phyloP scores from a whole-genome alignment of 177 flowering plant genomes.

The Telopea speciosissima region DNA sequence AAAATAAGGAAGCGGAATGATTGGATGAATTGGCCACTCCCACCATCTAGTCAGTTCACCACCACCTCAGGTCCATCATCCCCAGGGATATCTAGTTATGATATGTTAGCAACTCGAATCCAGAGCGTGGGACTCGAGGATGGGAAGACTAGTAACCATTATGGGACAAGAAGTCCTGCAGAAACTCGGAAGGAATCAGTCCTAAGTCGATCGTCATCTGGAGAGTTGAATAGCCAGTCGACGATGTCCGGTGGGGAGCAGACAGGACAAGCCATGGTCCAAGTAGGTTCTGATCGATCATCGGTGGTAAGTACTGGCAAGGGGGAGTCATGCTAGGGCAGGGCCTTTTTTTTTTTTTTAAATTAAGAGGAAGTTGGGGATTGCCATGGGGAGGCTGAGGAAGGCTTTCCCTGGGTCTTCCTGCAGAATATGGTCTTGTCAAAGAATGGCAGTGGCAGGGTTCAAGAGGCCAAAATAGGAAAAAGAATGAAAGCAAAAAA shows the following conservation, averaged over 20 bases:
- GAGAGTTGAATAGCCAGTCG: conserved; percentile 22
- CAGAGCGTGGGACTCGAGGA: conserved; percentile 35
- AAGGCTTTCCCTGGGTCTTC: not conserved
- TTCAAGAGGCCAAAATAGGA: not conserved
- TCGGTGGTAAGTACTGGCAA: conserved; percentile 16
- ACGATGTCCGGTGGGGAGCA: conserved; percentile 17
- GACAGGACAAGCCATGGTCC: conserved; percentile 12
- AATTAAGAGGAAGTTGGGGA: not conserved
- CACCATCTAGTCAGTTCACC: conserved; percentile 12
- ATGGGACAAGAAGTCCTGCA: conserved; percentile 1
- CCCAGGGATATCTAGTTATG: conserved; percentile 19
- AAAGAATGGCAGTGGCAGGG: not conserved
- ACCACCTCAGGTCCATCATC: conserved; percentile 17
- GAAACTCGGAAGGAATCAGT: conserved; percentile 17
- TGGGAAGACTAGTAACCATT: conserved; percentile 13
- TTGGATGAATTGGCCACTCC: conserved; percentile 53
- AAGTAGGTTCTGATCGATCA: conserved; percentile 19
- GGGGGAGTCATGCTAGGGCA: not conserved
- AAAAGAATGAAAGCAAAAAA: not conserved
- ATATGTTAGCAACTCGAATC: conserved; percentile 26
- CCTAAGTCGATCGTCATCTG: conserved; percentile 27
- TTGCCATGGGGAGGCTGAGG: not conserved
- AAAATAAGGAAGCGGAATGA: conserved; percentile 55
- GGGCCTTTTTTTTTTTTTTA: not conserved
- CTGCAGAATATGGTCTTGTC: too few species aligned